Percentiles rank a stretch among this genome's conserved stretches.
These are phyloP conservation scores for Acidomyces sp. DNA, from an alignment of 495 filamentous ascomycete species.

Conservation along the genomic window DNA sequence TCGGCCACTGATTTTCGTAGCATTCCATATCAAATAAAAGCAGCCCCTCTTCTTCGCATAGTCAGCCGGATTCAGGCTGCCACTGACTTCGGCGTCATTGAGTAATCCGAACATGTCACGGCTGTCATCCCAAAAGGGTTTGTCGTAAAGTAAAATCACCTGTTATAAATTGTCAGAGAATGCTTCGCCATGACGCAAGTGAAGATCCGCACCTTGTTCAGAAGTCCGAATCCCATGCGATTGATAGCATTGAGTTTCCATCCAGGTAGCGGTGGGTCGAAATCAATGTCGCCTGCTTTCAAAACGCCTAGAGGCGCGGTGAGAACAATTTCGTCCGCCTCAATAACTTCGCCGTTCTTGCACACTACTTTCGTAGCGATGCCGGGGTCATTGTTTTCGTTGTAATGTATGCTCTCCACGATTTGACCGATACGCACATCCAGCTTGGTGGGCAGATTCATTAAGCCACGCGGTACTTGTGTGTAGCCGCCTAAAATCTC, in stretches of 20 bases:
- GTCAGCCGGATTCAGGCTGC: slow-evolving; percentile 46
- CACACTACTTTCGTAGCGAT: slow-evolving; percentile 49
- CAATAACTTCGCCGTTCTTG: slow-evolving; percentile 60
- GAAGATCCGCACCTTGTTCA: slow-evolving; percentile 57
- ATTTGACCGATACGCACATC: slow-evolving; percentile 59
- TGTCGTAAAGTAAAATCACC: slow-evolving; percentile 76
- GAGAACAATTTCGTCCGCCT: slow-evolving; percentile 75
- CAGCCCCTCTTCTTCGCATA: slow-evolving; percentile 58
- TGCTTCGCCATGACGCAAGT: not conserved
- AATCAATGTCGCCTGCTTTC: slow-evolving; percentile 60
- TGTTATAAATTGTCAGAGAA: slow-evolving; percentile 8
- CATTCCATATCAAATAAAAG: slow-evolving; percentile 97
- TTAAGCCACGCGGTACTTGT: slow-evolving; percentile 72
- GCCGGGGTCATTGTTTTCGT: slow-evolving; percentile 26
- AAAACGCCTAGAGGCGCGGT: slow-evolving; percentile 83
- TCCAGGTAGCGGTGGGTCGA: slow-evolving; percentile 69
- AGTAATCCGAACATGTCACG: slow-evolving; percentile 90
- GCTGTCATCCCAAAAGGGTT: slow-evolving; percentile 84
- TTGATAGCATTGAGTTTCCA: slow-evolving; percentile 74
- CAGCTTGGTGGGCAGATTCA: slow-evolving; percentile 60
- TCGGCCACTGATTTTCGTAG: slow-evolving; percentile 71
- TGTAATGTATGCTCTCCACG: slow-evolving; percentile 59
- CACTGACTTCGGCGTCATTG: slow-evolving; percentile 46
- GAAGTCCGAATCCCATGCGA: slow-evolving; percentile 80
- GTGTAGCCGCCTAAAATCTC: slow-evolving; percentile 89